Evolutionary conservation across 179 eudicot genomes (phyloP), one percentile per base, ranked within the genome.

Genomic region (Patellifolia procumbens): DNA sequence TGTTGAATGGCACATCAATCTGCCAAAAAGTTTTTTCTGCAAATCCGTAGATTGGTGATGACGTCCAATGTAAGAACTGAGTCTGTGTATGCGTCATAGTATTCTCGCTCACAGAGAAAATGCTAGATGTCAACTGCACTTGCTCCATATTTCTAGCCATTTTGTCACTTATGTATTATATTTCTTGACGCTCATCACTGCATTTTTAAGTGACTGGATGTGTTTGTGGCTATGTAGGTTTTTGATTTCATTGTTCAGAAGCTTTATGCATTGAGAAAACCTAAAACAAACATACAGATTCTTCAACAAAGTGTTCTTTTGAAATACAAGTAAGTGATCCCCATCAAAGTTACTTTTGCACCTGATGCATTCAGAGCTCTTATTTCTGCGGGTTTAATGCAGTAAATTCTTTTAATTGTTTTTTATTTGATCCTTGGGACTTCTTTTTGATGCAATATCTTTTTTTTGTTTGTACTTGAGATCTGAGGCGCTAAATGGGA

Each of bases 221-320:
- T 60, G 37, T 75, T 42, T 70, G 51, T 34, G 68, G 72, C 56
- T 79, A 74, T 84, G 67, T 76, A 96, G 99, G 98, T 94, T 62
- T 94, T 88, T 68, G 99, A 96, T 74, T 96, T 93, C 85, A 89
- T 93, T 75, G 92, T 91, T 87, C 99, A 93, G 85, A 96, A 96
- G 89, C 98, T 96, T 66, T 88, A 90, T 84, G 98, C 99, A 39
- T 85, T 96, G 86, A 90, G 99, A 85, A 96, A 96, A 83, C 99
- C 99, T 60, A 96, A 96, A 80, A 96, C 99, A 84, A 96, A 96
- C 79, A 94, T 96, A 81, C 99, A 96, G 89, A 96, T 94, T 76
- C 96, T 96, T 80, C 99, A 96, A 82, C 99, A 96, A 85, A 96
- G 90, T 84, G 98, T 96, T 82, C 94, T 94, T 73, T 77, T 96